Evolutionary conservation across 2,329 filamentous ascomycete genomes (phyloP), one percentile per base, ranked within the genome.

Genomic region (Zelopaecilomyces penicillatus): DNA sequence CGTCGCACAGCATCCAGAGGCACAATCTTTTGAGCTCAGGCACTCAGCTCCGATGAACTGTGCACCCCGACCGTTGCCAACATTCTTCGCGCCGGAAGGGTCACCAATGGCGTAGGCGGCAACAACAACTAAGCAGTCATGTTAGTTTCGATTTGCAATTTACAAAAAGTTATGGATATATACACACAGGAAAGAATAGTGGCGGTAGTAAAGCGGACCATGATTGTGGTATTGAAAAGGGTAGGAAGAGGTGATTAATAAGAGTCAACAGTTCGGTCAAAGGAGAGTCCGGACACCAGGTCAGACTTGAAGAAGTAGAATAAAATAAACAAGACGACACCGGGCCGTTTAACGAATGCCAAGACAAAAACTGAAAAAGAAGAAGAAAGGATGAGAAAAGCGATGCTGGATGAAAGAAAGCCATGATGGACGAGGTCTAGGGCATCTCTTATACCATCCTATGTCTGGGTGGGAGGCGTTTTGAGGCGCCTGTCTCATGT

Each of bases 1-100:
- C 39, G 54, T 43, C 30, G 59, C 59, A 29, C 59, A 62, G 54
- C 59, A 62, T 5, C 39, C 42, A 4, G 51, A 52, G 4, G 52
- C 51, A 44, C 59, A 62, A 44, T 62, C 59, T 10, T 47, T 44
- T 38, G 59, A 43, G 32, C 47, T 51, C n/a, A 58, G 47, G 36
- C 59, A 62, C 12, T 52, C 50, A 30, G 59, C 59, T n/a, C 54
- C 58, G 45, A 59, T 60, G 44, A 61, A 62, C 36, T 62, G 59
- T 8, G 30, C 12, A 30, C 54, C 56, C 5, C 50, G 38, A 12
- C 52, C 55, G 45, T 54, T 56, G 37, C 55, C 56, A 7, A 57
- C 49, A 37, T 57, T 53, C 36, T 50, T 47, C 30, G 52, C 55
- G 30, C 55, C 55, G n/a, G 53, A 46, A 19, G 50, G 52, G 45